phyloP scores from a whole-genome alignment of 139 green algal species.

The Coelastrella sp. region DNA sequence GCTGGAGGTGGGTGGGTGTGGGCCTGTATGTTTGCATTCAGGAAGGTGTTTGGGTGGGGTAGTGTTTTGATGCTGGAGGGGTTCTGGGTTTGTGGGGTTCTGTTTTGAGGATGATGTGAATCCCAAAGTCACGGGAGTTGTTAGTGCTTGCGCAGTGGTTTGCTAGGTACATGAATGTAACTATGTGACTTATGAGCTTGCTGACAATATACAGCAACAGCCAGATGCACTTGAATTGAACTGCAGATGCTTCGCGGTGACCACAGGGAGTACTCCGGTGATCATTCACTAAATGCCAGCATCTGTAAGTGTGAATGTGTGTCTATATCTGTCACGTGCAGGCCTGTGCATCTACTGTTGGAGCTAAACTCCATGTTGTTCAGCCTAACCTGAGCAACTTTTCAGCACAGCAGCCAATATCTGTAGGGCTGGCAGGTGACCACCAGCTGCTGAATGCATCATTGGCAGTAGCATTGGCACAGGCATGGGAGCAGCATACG shows the following conservation, averaged over 20 bases:
- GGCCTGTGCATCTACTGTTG: conserved; percentile 5
- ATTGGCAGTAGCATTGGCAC: conserved; percentile 86
- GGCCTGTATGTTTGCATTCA: too few species aligned
- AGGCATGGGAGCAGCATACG: conserved; percentile 67
- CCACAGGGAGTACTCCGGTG: too few species aligned
- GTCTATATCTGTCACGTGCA: background rate
- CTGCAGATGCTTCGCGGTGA: too few species aligned
- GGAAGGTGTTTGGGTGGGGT: background rate
- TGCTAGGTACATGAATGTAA: too few species aligned
- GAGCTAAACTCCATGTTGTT: background rate
- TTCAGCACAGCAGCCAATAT: conserved; percentile 22
- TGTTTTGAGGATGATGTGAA: too few species aligned
- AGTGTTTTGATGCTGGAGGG: background rate
- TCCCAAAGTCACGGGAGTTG: too few species aligned
- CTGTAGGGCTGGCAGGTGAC: conserved; percentile 80
- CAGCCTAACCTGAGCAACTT: conserved; percentile 4
- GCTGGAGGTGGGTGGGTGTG: conserved; percentile 75
- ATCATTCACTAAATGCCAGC: too few species aligned
- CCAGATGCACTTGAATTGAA: too few species aligned
- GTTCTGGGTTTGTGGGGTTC: too few species aligned
- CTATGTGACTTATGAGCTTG: too few species aligned
- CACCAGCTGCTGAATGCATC: conserved; percentile 92
- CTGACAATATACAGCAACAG: too few species aligned
- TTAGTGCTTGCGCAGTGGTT: too few species aligned
- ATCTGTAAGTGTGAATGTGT: background rate